phyloP scores from a whole-genome alignment of 2,329 filamentous ascomycete species.

The Lachnellula arida region DNA sequence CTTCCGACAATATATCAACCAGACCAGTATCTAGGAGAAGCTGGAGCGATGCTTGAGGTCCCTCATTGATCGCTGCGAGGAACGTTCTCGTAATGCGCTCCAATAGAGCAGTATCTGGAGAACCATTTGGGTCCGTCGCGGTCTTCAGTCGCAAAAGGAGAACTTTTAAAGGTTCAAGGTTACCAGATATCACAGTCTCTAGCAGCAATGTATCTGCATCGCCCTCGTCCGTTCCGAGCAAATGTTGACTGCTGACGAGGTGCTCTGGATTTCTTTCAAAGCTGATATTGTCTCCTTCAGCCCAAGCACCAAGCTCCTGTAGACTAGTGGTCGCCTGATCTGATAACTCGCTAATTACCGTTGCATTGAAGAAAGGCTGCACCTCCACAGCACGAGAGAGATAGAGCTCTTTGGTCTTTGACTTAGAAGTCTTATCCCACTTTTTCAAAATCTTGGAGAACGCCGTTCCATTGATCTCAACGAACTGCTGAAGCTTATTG shows the following conservation, averaged over 20 bases:
- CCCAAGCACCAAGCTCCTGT: constrained; percentile 93
- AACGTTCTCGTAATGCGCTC: constrained; percentile 88
- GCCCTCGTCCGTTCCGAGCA: constrained; percentile 74
- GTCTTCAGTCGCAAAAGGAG: constrained; percentile 69
- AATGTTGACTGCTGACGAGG: constrained; percentile 60
- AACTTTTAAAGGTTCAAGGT: constrained; percentile 71
- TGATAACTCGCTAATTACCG: constrained; percentile 93
- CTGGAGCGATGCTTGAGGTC: constrained; percentile 68
- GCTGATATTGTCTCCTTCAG: constrained; percentile 88
- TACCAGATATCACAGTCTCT: constrained; percentile 80
- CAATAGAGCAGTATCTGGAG: constrained; percentile 50
- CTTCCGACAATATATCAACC: constrained; percentile 87
- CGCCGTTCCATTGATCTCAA: constrained; percentile 95
- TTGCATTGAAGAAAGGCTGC: constrained; percentile 95
- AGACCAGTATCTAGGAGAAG: constrained; percentile 74
- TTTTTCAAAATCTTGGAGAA: constrained; percentile 99
- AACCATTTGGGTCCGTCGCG: constrained; percentile 50
- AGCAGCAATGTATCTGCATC: constrained; percentile 86
- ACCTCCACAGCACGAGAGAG: constrained; percentile 94
- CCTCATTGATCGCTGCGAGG: constrained; percentile 82
- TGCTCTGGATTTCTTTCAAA: constrained; percentile 61
- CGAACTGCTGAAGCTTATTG: constrained; percentile 97
- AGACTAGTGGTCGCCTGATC: constrained; percentile 96
- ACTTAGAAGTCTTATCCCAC: constrained; percentile 99
- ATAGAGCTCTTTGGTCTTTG: constrained; percentile 95